A percentile compares a stretch with the other conserved stretches of the same genome.
phyloP scores from a whole-genome alignment of 164 flowering plant species.

The Tetracentron sinense region DNA sequence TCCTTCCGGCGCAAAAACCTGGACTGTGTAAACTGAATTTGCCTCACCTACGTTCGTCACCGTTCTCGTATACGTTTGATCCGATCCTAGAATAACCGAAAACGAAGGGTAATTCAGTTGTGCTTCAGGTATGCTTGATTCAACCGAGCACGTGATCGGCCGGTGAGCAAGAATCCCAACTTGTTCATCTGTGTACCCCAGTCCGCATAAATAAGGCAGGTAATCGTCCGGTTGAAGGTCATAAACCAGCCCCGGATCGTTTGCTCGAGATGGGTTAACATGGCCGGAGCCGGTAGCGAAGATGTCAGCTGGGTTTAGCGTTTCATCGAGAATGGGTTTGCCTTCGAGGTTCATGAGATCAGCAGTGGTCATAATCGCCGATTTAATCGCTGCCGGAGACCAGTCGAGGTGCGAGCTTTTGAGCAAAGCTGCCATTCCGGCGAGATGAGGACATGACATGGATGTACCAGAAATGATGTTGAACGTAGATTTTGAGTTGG shows the following conservation, averaged over 20 bases:
- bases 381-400: constrained; percentile 59
- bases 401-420: constrained; percentile 51
- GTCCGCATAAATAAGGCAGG: constrained; percentile 47
- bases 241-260: constrained; percentile 49
- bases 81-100: constrained; percentile 22
- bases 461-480: constrained; percentile 53
- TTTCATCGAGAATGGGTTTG: constrained; percentile 33
- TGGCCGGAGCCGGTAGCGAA: constrained; percentile 55
- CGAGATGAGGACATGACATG: constrained; percentile 57
- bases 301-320: constrained; percentile 22
- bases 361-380: constrained; percentile 60
- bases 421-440: constrained; percentile 54
- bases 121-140: constrained; percentile 25
- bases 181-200: constrained; percentile 31
- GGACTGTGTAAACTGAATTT: constrained; percentile 22
- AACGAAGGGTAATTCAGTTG: constrained; percentile 53
- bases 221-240: constrained; percentile 47
- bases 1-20: constrained; percentile 25
- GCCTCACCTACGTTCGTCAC: constrained; percentile 44
- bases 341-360: constrained; percentile 24
- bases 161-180: constrained; percentile 23
- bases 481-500: constrained; percentile 20
- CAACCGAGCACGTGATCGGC: constrained; percentile 22
- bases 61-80: constrained; percentile 28
- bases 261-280: constrained; percentile 46